phyloP scores from a whole-genome alignment of 495 filamentous ascomycete species.

The Platismatia glauca region DNA sequence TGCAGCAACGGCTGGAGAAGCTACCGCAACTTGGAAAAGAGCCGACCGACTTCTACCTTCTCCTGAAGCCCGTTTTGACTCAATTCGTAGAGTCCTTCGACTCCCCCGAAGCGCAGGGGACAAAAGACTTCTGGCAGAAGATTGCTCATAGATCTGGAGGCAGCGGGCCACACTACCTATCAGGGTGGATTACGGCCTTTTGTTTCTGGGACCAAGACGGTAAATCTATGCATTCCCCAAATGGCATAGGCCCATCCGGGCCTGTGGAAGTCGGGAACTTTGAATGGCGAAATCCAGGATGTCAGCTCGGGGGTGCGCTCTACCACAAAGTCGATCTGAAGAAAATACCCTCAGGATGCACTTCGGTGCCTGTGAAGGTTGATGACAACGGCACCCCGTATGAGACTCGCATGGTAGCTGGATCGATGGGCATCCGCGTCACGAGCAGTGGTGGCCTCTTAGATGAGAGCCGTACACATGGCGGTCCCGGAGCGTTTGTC shows the following conservation, averaged over 20 bases:
- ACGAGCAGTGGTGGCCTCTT: slow-evolving; percentile 20
- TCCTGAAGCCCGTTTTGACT: slow-evolving; percentile 26
- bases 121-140: slow-evolving; percentile 35
- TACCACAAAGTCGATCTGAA: slow-evolving; percentile 22
- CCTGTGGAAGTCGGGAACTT: too few species aligned
- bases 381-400: slow-evolving; percentile 24
- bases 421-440: slow-evolving; percentile 26
- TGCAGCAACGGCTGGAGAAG: slow-evolving; percentile 31
- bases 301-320: too few species aligned
- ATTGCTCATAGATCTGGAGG: slow-evolving; percentile 26
- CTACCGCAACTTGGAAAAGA: slow-evolving; percentile 35
- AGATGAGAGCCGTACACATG: too few species aligned
- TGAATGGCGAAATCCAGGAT: too few species aligned
- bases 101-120: slow-evolving; percentile 17
- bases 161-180: slow-evolving; percentile 26
- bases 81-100: slow-evolving; percentile 28
- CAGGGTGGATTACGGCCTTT: slow-evolving; percentile 44
- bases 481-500: too few species aligned
- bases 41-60: slow-evolving; percentile 19
- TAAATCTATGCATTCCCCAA: slow-evolving; percentile 11
- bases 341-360: slow-evolving; percentile 24
- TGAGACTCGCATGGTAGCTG: slow-evolving; percentile 29
- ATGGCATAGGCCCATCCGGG: too few species aligned
- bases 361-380: slow-evolving; percentile 27
- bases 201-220: slow-evolving; percentile 39